Base-by-base conservation (phyloP, 257 asterid species). In the Cinchona pubescens region DNA sequence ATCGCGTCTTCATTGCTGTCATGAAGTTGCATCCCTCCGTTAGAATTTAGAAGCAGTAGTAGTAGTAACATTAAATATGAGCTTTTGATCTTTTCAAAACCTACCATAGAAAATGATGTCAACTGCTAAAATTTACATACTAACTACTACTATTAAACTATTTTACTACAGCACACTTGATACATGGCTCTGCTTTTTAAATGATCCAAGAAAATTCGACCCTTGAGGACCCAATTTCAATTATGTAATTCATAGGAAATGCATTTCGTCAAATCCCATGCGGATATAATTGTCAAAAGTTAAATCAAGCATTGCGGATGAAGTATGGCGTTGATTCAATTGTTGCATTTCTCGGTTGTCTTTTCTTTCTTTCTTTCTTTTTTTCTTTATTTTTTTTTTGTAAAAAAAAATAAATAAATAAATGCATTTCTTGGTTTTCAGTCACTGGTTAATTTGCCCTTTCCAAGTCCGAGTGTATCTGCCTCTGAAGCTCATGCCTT, bases 101-200 rank as follows among this genome's bases (percentile, higher is more conserved):
- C 89, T 86, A 88, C 86, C 88, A 71, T 79, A n/a, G 90, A 88
- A 86, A 86, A 76, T 70, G 87, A 84, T 75, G 71, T 23, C 13
- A 42, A 10, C 4, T 0, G 38, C 15, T 15, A 16, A 58, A 3
- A n/a, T 55, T n/a, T 46, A n/a, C n/a, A n/a, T n/a, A n/a, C n/a
- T n/a, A n/a, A n/a, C n/a, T n/a, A n/a, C n/a, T n/a, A n/a, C n/a
- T n/a, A 42, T 29, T 18, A 27, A 19, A 37, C 69, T 2, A 29
- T 69, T 15, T 69, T 4, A 2, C 49, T 14, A 12, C 45, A 27
- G 0, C 19, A 23, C 40, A 18, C 15, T 10, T 53, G 21, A 23
- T 43, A 73, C 32, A 14, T 21, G 5, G 1, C 5, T 21, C 29
- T 60, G 13, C 43, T 23, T 30, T 38, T 3, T 14, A 29, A 73